Evolutionary conservation across 192 early-diverging fungal genomes (phyloP).

Genomic region (Coemansia brasiliensis): DNA sequence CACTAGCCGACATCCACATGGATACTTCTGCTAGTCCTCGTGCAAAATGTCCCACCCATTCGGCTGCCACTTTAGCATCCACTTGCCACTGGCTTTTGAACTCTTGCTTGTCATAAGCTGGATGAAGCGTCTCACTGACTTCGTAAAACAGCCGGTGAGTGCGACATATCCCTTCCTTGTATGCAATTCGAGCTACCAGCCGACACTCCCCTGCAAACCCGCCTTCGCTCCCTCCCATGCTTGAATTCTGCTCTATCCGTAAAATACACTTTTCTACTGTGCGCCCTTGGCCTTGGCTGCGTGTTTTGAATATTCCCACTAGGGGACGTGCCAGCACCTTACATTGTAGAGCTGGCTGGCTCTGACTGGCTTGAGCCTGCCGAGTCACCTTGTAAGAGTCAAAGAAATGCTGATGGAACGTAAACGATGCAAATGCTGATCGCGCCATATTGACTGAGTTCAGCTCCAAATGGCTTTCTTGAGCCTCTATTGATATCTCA

Average conservation of each 20-base stretch:
- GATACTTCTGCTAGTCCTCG: constrained; percentile 50
- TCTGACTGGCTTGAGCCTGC: constrained; percentile 4
- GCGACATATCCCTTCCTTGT: constrained; percentile 47
- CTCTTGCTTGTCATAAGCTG: constrained; percentile 33
- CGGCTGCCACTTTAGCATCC: constrained; percentile 34
- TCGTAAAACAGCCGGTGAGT: constrained; percentile 56
- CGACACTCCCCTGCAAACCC: constrained; percentile 28
- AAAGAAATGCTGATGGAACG: constrained; percentile 64
- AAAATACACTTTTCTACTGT: constrained; percentile 34
- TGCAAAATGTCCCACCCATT: constrained; percentile 53
- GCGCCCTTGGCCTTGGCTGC: constrained; percentile 20
- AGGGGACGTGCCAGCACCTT: constrained; percentile 45
- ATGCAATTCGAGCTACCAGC: constrained; percentile 42
- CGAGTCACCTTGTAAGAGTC: constrained; percentile 57
- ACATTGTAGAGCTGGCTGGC: constrained; percentile 30
- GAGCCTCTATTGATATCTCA: constrained; percentile 63
- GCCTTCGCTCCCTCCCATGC: constrained; percentile 2
- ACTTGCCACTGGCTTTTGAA: constrained; percentile 50
- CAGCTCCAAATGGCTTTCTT: constrained; percentile 55
- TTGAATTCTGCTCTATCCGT: constrained; percentile 34
- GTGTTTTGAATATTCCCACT: constrained; percentile 41
- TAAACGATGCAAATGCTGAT: constrained; percentile 62
- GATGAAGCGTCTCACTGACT: constrained; percentile 43
- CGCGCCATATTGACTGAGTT: constrained; percentile 68
- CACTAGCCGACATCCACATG: constrained; percentile 30